Conservation (phyloP, 2,329 filamentous ascomycete species). For the Colletotrichum siamense region DNA sequence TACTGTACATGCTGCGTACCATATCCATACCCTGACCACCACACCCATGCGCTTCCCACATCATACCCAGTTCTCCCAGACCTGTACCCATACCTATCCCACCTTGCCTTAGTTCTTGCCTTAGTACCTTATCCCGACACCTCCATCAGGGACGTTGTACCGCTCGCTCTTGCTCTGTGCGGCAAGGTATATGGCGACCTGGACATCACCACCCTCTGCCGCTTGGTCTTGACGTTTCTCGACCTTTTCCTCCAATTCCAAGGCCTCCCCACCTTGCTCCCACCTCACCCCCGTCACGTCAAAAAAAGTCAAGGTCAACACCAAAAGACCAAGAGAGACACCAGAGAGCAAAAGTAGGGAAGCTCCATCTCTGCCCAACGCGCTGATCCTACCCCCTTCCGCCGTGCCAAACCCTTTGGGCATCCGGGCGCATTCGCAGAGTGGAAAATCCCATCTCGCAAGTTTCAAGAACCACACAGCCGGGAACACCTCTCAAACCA, state of each 20-base stretch:
- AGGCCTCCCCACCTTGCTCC: constrained; percentile 27
- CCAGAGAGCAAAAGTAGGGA: background rate
- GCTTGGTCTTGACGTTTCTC: constrained; percentile 14
- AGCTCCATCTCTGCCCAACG: constrained; percentile 40
- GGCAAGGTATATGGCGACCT: constrained; percentile 1
- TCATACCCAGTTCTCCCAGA: background rate
- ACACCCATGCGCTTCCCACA: background rate
- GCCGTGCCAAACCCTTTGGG: constrained; percentile 19
- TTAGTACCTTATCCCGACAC: constrained; percentile 1
- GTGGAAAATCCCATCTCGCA: constrained; percentile 15
- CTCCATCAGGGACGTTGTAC: background rate
- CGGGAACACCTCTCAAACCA: constrained; percentile 20
- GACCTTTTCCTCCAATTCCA: background rate
- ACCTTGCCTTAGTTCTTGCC: background rate
- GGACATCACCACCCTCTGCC: constrained; percentile 15
- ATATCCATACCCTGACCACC: background rate
- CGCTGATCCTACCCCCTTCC: constrained; percentile 35
- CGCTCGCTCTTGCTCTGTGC: background rate
- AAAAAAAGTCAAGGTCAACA: constrained; percentile 1
- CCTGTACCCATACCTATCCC: background rate
- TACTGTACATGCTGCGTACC: background rate
- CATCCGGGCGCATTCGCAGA: constrained; percentile 18
- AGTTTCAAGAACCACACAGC: constrained; percentile 22
- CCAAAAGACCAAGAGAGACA: background rate
- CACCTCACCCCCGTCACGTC: constrained; percentile 25